Conservation (phyloP, 176 grass and related monocot genomes). For the Cenchrus fungigraminus region DNA sequence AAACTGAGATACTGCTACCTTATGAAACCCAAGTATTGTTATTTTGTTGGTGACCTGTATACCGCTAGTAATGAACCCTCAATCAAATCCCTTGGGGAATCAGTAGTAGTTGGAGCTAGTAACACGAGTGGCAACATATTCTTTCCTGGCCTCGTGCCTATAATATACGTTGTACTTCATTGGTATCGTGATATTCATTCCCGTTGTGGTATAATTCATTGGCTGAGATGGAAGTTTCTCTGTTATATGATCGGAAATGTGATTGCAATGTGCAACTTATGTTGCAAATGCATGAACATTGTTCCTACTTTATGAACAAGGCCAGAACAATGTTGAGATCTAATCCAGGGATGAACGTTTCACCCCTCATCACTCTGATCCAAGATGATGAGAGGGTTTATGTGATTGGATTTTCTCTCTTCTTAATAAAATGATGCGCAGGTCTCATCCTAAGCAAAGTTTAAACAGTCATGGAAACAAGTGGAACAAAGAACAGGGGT, state of each 20-base stretch:
- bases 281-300: background rate
- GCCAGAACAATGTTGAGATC: background rate
- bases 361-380: too few species aligned
- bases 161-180: conserved; percentile 7
- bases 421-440: too few species aligned
- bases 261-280: background rate
- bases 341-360: background rate
- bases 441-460: too few species aligned
- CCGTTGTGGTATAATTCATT: background rate
- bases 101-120: conserved; percentile 18
- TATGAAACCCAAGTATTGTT: conserved; percentile 21
- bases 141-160: conserved; percentile 9
- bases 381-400: too few species aligned
- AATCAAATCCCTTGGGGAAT: conserved; percentile 20
- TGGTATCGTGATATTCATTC: background rate
- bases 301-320: background rate
- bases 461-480: too few species aligned
- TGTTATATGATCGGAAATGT: background rate
- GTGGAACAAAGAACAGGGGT: too few species aligned
- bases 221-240: background rate
- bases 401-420: background rate
- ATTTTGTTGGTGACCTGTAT: conserved; percentile 34
- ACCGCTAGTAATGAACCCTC: background rate
- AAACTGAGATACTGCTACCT: conserved; percentile 20
- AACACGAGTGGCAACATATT: conserved; percentile 10